Conservation (phyloP, 1,284 basidiomycete genomes). For the Microbotryum violaceum region DNA sequence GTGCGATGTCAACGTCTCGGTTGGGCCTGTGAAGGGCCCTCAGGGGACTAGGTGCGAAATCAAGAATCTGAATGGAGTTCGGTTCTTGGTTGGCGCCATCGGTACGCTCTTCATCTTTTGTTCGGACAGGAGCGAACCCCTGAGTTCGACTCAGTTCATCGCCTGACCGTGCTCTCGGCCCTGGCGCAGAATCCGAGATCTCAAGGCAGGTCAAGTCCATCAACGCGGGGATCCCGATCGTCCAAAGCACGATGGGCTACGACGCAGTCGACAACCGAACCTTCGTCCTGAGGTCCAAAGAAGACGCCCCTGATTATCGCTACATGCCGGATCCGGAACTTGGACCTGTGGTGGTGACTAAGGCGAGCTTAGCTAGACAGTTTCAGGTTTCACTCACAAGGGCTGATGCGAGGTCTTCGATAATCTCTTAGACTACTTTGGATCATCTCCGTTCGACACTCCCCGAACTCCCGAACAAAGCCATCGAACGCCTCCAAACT, state of each 20-base stretch:
- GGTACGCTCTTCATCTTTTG: conserved; percentile 48
- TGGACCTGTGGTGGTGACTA: conserved; percentile 58
- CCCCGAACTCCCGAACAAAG: conserved; percentile 70
- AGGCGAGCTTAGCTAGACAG: conserved; percentile 11
- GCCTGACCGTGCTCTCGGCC: neutral
- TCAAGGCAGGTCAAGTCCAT: conserved; percentile 62
- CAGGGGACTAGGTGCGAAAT: conserved; percentile 88
- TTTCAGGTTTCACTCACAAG: neutral
- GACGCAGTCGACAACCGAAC: conserved; percentile 76
- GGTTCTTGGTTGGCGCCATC: conserved; percentile 78
- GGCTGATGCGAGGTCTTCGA: too few species aligned
- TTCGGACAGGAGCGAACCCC: neutral
- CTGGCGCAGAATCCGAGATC: conserved; percentile 55
- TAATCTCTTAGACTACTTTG: too few species aligned
- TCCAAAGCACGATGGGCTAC: conserved; percentile 86
- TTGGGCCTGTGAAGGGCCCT: conserved; percentile 56
- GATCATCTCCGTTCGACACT: conserved; percentile 49
- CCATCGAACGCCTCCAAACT: conserved; percentile 52
- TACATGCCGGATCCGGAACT: conserved; percentile 98
- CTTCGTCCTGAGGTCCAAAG: conserved; percentile 75
- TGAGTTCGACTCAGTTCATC: conserved; percentile 6
- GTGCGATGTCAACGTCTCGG: conserved; percentile 93
- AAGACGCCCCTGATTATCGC: conserved; percentile 88
- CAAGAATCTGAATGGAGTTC: conserved; percentile 92
- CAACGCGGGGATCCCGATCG: conserved; percentile 47